These are phyloP conservation scores for Phanerochaete sordida DNA, from an alignment of 768 basidiomycete genomes.

Conservation along the genomic window DNA sequence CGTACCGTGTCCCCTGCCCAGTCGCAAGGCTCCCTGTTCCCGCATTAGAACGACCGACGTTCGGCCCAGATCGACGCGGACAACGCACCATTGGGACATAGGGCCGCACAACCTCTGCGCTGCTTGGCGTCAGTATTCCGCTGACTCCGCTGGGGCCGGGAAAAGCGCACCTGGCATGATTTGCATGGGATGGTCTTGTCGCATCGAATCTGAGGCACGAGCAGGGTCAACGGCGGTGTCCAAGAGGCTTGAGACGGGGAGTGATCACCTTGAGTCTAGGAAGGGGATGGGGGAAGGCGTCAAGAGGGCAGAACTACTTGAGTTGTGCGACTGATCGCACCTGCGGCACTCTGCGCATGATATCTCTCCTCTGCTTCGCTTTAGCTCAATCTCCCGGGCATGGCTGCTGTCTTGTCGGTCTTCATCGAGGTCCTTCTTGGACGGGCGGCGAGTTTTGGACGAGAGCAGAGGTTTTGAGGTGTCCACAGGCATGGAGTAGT, in stretches of 20 bases:
- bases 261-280: conserved; percentile 25
- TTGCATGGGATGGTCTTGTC: conserved; percentile 81
- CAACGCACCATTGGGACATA: conserved; percentile 67
- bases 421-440: conserved; percentile 22
- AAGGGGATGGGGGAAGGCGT: not conserved
- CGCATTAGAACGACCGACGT: not conserved
- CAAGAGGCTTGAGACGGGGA: not conserved
- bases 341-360: conserved; percentile 78
- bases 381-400: conserved; percentile 59
- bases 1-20: conserved; percentile 72
- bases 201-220: conserved; percentile 58
- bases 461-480: conserved; percentile 16
- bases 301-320: not conserved
- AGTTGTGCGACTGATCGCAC: conserved; percentile 46
- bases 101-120: conserved; percentile 63
- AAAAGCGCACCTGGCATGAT: conserved; percentile 67
- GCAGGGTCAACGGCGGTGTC: not conserved
- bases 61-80: not conserved
- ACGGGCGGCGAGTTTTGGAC: conserved; percentile 19
- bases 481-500: conserved; percentile 24
- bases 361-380: conserved; percentile 71
- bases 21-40: conserved; percentile 64
- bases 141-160: no score
- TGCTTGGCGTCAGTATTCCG: conserved; percentile 19
- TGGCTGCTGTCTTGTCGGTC: conserved; percentile 21